Conservation (phyloP, 345 rosid genomes). For the Bruguiera sexangula region DNA sequence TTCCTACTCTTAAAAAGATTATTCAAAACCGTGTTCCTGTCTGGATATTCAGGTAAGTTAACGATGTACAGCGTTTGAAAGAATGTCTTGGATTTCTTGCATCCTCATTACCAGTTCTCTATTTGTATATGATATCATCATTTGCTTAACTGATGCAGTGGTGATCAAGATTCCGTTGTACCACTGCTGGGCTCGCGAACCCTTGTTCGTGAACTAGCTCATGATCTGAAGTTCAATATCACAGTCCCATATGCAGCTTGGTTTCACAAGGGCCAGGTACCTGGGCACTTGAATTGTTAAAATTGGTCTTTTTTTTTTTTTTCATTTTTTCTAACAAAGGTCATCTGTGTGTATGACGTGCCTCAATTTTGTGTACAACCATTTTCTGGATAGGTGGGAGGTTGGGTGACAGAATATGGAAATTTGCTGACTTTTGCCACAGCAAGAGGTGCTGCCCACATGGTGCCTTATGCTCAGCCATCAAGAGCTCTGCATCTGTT, state of each 20-base stretch:
- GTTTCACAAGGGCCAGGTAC: constrained; percentile 95
- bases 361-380: background rate
- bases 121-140: background rate
- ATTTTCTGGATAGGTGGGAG: constrained; percentile 55
- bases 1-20: constrained; percentile 72
- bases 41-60: constrained; percentile 74
- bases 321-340: too few species aligned
- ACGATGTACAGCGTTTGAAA: background rate
- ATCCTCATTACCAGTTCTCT: background rate
- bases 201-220: constrained; percentile 67
- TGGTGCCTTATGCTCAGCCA: constrained; percentile 93
- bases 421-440: constrained; percentile 71
- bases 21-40: constrained; percentile 54
- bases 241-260: constrained; percentile 78
- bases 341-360: background rate
- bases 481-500: constrained; percentile 82
- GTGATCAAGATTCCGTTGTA: constrained; percentile 86
- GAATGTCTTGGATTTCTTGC: background rate
- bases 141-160: constrained; percentile 36
- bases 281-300: background rate
- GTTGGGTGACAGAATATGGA: constrained; percentile 83
- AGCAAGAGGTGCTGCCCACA: constrained; percentile 86
- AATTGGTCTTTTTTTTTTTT: background rate
- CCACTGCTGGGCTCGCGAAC: constrained; percentile 81
- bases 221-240: constrained; percentile 50